Conservation (phyloP, 1,284 basidiomycete species). For the Ganoderma lingzhi region DNA sequence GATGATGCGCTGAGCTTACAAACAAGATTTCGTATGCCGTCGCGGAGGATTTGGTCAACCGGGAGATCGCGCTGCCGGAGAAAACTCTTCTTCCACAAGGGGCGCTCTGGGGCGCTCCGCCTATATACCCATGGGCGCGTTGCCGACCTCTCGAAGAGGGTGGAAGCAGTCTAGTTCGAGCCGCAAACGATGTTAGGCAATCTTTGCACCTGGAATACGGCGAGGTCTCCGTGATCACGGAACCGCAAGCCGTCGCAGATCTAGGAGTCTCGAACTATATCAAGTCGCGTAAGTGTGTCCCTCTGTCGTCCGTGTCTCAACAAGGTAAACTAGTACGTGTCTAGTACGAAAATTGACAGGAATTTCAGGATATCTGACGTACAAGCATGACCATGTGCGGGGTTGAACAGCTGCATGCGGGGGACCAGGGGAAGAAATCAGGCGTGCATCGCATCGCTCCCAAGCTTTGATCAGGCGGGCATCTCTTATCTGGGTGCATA, state of each 20-base stretch:
- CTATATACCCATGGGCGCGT: background rate
- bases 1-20: background rate
- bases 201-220: background rate
- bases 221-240: background rate
- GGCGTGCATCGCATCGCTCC: background rate
- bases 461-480: slow-evolving; percentile 1
- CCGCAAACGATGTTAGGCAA: background rate
- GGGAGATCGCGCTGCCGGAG: slow-evolving; percentile 6
- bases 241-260: background rate
- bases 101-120: background rate
- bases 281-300: background rate
- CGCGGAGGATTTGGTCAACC: background rate
- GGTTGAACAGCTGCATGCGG: background rate
- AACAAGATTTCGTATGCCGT: background rate
- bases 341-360: background rate
- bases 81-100: background rate
- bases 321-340: background rate
- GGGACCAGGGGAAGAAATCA: background rate
- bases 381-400: background rate
- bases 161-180: background rate
- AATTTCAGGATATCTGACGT: background rate
- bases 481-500: background rate
- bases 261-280: background rate
- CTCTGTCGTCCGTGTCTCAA: background rate
- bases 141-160: background rate